Evolutionary conservation across 768 basidiomycete species (phyloP).

Genomic region (Strobilomyces echinocephalus): DNA sequence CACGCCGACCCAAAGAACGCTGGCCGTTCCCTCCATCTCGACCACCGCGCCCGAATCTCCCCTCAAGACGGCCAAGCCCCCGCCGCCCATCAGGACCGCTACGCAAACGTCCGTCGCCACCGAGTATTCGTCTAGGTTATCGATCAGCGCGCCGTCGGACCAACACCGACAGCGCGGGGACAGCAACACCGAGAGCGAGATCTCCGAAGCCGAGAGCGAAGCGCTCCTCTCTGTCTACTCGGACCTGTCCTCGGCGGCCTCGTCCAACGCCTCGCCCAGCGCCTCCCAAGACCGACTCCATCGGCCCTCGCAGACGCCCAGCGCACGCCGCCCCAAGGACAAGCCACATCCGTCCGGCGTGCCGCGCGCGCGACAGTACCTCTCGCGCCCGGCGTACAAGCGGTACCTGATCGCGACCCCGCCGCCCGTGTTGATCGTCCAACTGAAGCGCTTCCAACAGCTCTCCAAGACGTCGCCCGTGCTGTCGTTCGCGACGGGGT

Average conservation of each 20-base stretch:
- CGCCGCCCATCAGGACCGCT: slow-evolving; percentile 5
- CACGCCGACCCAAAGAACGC: slow-evolving; percentile 33
- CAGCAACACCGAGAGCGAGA: slow-evolving; percentile 29
- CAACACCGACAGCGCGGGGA: slow-evolving; percentile 18
- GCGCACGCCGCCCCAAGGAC: slow-evolving; percentile 26
- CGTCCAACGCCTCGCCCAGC: slow-evolving; percentile 29
- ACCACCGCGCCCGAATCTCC: slow-evolving; percentile 45
- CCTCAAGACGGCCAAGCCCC: slow-evolving; percentile 18
- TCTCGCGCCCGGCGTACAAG: slow-evolving; percentile 86
- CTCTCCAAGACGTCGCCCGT: slow-evolving; percentile 56
- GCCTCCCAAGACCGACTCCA: slow-evolving; percentile 28
- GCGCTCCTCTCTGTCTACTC: slow-evolving; percentile 28
- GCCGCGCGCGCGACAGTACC: slow-evolving; percentile 51
- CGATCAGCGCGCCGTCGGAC: slow-evolving; percentile 28
- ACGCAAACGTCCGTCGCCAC: slow-evolving; percentile 9
- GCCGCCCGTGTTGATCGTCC: slow-evolving; percentile 86
- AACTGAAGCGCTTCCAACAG: slow-evolving; percentile 94
- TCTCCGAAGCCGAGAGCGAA: slow-evolving; percentile 34
- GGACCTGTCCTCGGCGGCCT: slow-evolving; percentile 32
- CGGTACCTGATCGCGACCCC: slow-evolving; percentile 85
- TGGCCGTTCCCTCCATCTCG: slow-evolving; percentile 52
- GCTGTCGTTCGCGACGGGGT: slow-evolving; percentile 62
- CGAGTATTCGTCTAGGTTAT: slow-evolving; percentile 23
- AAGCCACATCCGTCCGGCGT: slow-evolving; percentile 33
- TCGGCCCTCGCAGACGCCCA: slow-evolving; percentile 16